These are phyloP conservation scores for Pholiota conissans DNA, from an alignment of 768 basidiomycete genomes.

Conservation along the genomic window DNA sequence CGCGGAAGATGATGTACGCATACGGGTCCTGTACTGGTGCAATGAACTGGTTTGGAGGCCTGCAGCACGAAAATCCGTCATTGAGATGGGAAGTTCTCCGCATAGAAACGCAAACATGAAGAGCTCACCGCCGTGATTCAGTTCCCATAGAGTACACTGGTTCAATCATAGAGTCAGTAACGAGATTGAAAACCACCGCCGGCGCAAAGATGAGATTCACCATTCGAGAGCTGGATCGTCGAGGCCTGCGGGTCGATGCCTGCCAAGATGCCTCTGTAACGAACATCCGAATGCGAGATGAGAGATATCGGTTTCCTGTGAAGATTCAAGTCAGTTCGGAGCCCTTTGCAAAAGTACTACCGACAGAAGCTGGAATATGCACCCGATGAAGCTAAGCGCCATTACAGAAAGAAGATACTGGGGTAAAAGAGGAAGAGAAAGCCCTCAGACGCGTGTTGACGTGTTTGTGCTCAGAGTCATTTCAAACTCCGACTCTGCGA, in stretches of 20 bases:
- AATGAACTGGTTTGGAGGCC: constrained; percentile 76
- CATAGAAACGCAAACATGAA: background rate
- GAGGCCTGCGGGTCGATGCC: constrained; percentile 85
- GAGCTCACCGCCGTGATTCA: constrained; percentile 72
- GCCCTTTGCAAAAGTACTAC: background rate
- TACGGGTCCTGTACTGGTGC: constrained; percentile 84
- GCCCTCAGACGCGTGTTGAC: constrained; percentile 28
- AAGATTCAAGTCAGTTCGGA: constrained; percentile 3
- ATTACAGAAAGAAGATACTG: constrained; percentile 33
- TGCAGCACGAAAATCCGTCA: constrained; percentile 30
- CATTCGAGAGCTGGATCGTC: constrained; percentile 87
- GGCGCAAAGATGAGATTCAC: constrained; percentile 34
- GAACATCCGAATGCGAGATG: constrained; percentile 88
- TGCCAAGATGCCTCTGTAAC: constrained; percentile 84
- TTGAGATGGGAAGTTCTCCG: constrained; percentile 7
- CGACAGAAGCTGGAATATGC: constrained; percentile 17
- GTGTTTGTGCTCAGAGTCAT: constrained; percentile 18
- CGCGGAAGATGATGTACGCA: constrained; percentile 89
- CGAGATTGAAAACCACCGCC: background rate
- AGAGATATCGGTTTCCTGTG: constrained; percentile 84
- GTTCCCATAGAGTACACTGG: constrained; percentile 90
- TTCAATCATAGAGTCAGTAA: constrained; percentile 3
- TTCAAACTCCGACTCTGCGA: constrained; percentile 28
- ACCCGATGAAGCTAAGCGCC: constrained; percentile 82
- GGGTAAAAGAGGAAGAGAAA: constrained; percentile 12